These are phyloP conservation scores for Chaetomiaceae sp. DNA, from an alignment of 2,329 filamentous ascomycete genomes.

Conservation along the genomic window DNA sequence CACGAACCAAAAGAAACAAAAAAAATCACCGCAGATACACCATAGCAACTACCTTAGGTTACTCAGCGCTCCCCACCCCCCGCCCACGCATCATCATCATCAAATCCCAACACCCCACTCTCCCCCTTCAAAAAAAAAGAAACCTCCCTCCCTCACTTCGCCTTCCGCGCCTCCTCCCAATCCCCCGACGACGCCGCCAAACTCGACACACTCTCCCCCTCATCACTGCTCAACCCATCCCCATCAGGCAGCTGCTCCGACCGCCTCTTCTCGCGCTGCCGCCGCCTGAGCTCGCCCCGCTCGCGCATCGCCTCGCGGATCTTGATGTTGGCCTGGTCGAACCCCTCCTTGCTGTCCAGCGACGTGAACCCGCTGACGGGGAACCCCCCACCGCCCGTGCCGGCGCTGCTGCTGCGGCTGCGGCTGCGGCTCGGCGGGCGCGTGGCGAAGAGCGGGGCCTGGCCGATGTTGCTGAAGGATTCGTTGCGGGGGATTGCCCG, in stretches of 20 bases:
- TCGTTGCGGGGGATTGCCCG: slow-evolving; percentile 73
- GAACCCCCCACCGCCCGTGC: slow-evolving; percentile 48
- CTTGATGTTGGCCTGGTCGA: slow-evolving; percentile 78
- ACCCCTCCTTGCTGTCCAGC: slow-evolving; percentile 61
- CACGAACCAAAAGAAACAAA: not conserved
- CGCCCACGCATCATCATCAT: too few relatives aligned
- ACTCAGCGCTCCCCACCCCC: too few relatives aligned
- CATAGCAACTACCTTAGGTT: too few relatives aligned
- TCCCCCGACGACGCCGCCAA: not conserved
- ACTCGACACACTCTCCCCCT: slow-evolving; percentile 10
- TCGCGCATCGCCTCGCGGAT: slow-evolving; percentile 82
- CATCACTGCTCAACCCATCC: slow-evolving; percentile 28
- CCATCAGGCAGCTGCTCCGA: slow-evolving; percentile 38
- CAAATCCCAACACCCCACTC: too few relatives aligned
- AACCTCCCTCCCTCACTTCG: not conserved
- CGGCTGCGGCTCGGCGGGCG: slow-evolving; percentile 74
- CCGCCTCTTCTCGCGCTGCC: slow-evolving; percentile 42
- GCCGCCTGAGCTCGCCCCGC: slow-evolving; percentile 58
- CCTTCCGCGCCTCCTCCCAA: slow-evolving; percentile 15
- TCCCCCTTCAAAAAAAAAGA: not conserved
- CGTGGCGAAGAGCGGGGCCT: slow-evolving; percentile 85
- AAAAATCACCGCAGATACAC: too few relatives aligned
- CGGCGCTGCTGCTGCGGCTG: slow-evolving; percentile 65
- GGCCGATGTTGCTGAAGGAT: slow-evolving; percentile 84
- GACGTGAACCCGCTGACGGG: slow-evolving; percentile 65